Conservation (phyloP, 768 basidiomycete species). For the Russula dissimulans region DNA sequence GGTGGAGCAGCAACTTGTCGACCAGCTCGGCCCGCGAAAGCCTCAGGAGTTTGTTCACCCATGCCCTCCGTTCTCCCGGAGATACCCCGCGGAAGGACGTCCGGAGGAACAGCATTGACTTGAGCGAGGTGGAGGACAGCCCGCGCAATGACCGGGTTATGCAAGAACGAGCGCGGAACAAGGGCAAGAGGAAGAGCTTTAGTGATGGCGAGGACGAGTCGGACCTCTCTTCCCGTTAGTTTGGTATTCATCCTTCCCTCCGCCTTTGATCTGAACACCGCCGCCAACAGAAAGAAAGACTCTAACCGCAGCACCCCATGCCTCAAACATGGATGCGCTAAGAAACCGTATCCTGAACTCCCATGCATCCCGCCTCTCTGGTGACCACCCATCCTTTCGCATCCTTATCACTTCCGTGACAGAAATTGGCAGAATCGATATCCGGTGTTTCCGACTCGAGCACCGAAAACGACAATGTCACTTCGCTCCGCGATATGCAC, state of each 20-base stretch:
- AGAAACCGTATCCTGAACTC: slow-evolving; percentile 6
- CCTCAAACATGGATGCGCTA: slow-evolving; percentile 14
- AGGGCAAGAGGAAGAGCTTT: slow-evolving; percentile 17
- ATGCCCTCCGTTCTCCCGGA: slow-evolving; percentile 14
- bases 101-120: slow-evolving; percentile 20
- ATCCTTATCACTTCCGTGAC: background rate
- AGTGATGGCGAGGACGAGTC: slow-evolving; percentile 19
- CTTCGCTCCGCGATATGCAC: slow-evolving; percentile 11
- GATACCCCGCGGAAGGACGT: slow-evolving; percentile 6
- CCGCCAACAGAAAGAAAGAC: background rate
- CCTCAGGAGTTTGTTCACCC: slow-evolving; percentile 14
- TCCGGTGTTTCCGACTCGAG: slow-evolving; percentile 11
- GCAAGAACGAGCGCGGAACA: slow-evolving; percentile 16
- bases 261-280: background rate
- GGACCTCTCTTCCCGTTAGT: slow-evolving; percentile 6
- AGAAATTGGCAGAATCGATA: slow-evolving; percentile 5
- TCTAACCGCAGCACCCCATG: slow-evolving; percentile 7
- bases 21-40: slow-evolving; percentile 14
- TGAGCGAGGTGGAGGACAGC: slow-evolving; percentile 21
- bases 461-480: background rate
- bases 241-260: background rate
- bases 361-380: slow-evolving; percentile 1
- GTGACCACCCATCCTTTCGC: background rate
- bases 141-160: slow-evolving; percentile 16
- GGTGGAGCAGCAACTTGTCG: slow-evolving; percentile 4